These are phyloP conservation scores for Botrytis fabae DNA, from an alignment of 2,329 filamentous ascomycete genomes.

Conservation along the genomic window DNA sequence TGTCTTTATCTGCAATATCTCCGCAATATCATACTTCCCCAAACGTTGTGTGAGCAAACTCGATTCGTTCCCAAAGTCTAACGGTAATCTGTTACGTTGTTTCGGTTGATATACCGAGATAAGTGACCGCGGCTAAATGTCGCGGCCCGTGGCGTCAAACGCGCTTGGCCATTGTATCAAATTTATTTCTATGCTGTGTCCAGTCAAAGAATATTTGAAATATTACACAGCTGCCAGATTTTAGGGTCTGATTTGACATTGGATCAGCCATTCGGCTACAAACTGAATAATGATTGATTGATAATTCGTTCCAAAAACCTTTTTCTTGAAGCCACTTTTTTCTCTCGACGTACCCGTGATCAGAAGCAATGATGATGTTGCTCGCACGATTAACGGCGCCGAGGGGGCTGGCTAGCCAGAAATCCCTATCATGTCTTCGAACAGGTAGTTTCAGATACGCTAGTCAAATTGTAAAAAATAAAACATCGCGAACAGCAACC, in stretches of 20 bases:
- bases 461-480: neutral
- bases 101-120: neutral
- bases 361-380: conserved; percentile 2
- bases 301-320: neutral
- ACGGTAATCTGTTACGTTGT: conserved; percentile 18
- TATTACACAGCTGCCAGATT: neutral
- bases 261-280: neutral
- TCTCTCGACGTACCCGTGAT: neutral
- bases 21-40: conserved; percentile 34
- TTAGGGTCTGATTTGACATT: neutral
- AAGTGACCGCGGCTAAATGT: neutral
- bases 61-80: neutral
- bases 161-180: neutral
- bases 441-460: neutral
- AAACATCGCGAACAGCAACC: neutral
- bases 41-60: neutral
- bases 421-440: neutral
- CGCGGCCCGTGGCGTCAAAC: conserved; percentile 6
- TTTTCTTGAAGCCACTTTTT: neutral
- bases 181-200: neutral
- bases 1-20: conserved; percentile 22
- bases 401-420: neutral
- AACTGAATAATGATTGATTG: conserved; percentile 5
- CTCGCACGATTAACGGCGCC: conserved; percentile 3
- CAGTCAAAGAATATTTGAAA: neutral